Evolutionary conservation across 176 grass and related monocot genomes (phyloP).

Genomic region (Zizania latifolia): DNA sequence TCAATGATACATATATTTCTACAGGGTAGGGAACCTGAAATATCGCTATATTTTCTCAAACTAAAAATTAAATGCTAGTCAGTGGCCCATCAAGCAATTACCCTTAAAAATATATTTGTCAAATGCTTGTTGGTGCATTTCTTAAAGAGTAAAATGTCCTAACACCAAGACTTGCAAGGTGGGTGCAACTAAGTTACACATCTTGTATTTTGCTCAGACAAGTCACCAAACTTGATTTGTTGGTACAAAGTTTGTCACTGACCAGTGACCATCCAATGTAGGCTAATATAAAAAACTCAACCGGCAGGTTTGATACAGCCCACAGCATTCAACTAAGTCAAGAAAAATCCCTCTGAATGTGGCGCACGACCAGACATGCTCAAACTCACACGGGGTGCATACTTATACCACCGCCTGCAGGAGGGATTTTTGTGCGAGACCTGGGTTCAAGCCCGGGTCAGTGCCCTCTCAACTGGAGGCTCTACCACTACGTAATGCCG

Average conservation of each 20-base stretch:
- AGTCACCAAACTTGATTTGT: background rate
- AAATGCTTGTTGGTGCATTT: background rate
- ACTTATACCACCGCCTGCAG: too few species aligned
- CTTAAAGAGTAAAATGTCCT: background rate
- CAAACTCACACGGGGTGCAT: too few species aligned
- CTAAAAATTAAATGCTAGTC: background rate
- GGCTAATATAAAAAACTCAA: background rate
- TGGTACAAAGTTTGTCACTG: background rate
- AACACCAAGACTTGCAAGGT: background rate
- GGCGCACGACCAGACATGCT: too few species aligned
- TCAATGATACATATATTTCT: constrained; percentile 27
- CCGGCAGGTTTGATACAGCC: too few species aligned
- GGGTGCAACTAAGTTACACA: background rate
- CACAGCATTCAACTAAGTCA: too few species aligned
- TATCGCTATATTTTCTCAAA: background rate
- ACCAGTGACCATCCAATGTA: background rate
- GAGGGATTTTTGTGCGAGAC: too few species aligned
- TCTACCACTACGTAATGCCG: too few species aligned
- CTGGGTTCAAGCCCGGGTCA: too few species aligned
- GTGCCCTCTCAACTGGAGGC: too few species aligned
- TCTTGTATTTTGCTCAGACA: background rate
- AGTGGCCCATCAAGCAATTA: background rate
- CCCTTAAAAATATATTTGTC: background rate
- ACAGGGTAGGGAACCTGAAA: background rate
- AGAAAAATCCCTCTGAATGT: too few species aligned